Conservation (phyloP, 306 rosid species). For the Carpinus fangiana region DNA sequence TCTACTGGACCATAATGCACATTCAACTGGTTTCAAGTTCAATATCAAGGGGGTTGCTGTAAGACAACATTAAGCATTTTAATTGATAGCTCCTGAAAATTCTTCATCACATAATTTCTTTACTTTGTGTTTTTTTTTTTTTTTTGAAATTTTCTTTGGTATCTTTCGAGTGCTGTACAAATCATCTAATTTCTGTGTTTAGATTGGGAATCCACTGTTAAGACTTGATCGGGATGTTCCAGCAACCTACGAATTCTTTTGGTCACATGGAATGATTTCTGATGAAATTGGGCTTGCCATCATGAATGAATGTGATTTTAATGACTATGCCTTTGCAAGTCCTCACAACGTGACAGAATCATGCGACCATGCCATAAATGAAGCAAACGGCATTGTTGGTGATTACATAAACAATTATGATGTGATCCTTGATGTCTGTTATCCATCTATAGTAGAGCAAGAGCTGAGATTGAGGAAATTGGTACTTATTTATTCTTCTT, state of each 20-base stretch:
- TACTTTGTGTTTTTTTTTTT: neutral
- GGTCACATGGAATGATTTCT: slow-evolving; percentile 96
- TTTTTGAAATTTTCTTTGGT: neutral
- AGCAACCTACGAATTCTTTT: slow-evolving; percentile 74
- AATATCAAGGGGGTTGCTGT: slow-evolving; percentile 88
- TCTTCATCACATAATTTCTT: neutral
- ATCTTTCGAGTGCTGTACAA: slow-evolving; percentile 7
- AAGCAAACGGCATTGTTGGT: slow-evolving; percentile 58
- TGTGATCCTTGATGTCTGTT: slow-evolving; percentile 85
- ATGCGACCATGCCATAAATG: slow-evolving; percentile 51
- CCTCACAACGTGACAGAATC: slow-evolving; percentile 57
- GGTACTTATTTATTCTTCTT: slow-evolving; percentile 39
- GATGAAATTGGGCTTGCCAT: slow-evolving; percentile 77
- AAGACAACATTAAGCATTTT: slow-evolving; percentile 32
- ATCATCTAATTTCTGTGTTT: slow-evolving; percentile 23
- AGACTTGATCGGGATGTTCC: slow-evolving; percentile 63
- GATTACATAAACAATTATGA: slow-evolving; percentile 64
- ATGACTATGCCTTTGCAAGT: slow-evolving; percentile 42
- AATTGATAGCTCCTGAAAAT: neutral
- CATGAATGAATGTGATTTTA: slow-evolving; percentile 67
- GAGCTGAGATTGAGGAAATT: slow-evolving; percentile 65
- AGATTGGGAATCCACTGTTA: slow-evolving; percentile 94
- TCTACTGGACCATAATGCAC: slow-evolving; percentile 66
- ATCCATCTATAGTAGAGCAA: slow-evolving; percentile 82
- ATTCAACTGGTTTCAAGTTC: slow-evolving; percentile 74